These are phyloP conservation scores for Pythium guiyangense DNA, from an alignment of 352 stramenopile genomes.

Conservation along the genomic window DNA sequence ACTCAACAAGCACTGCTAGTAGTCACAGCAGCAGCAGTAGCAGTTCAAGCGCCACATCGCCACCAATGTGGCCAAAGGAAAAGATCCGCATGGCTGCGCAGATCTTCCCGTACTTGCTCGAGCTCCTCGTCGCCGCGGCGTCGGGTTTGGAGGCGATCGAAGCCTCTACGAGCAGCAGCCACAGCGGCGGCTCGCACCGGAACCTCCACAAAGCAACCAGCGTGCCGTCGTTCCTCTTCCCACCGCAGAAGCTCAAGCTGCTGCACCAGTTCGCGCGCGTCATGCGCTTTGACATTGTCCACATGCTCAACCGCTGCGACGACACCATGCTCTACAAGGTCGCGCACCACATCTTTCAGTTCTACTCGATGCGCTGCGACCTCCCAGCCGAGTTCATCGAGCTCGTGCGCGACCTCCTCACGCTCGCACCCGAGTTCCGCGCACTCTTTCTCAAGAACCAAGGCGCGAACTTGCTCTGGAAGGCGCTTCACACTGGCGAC, in stretches of 20 bases:
- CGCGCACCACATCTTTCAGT: constrained; percentile 43
- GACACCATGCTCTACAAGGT: constrained; percentile 31
- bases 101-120: constrained; percentile 33
- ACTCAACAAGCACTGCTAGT: not conserved
- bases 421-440: constrained; percentile 28
- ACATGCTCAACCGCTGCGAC: constrained; percentile 31
- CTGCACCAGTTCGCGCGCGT: constrained; percentile 27
- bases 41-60: not conserved
- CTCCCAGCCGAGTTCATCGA: constrained; percentile 32
- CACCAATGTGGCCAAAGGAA: constrained; percentile 19
- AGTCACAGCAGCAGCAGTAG: not conserved
- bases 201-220: constrained; percentile 7
- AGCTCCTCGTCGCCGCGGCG: constrained; percentile 30
- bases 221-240: not conserved
- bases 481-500: constrained; percentile 30
- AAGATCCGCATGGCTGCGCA: constrained; percentile 30
- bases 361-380: constrained; percentile 28
- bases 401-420: constrained; percentile 36
- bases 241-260: constrained; percentile 17
- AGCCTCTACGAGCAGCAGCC: constrained; percentile 2
- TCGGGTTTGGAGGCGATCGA: constrained; percentile 19
- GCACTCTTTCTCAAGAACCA: constrained; percentile 42
- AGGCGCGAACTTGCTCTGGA: constrained; percentile 38
- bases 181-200: not conserved
- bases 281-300: constrained; percentile 32